Evolutionary conservation across 208 protist species (phyloP).

Genomic region (Wallacemonas sp.): DNA sequence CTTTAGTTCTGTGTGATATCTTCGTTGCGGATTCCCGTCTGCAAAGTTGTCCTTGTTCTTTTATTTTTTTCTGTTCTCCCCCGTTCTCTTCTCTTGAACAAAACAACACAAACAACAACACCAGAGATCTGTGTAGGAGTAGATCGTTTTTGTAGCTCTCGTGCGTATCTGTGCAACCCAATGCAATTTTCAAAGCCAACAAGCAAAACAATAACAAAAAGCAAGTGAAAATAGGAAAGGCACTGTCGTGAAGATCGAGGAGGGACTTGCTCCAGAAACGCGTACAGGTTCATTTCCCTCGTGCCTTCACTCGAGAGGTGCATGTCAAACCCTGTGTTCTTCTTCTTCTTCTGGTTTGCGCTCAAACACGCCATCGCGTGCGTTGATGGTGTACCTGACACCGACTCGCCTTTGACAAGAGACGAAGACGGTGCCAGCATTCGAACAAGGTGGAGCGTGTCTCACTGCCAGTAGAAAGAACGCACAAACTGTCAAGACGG

Average conservation of each 20-base stretch:
- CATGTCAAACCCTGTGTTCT: too few relatives aligned
- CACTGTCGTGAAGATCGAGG: slow-evolving; percentile 9
- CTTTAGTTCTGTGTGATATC: neutral
- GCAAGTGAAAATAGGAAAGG: neutral
- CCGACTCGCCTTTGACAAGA: too few relatives aligned
- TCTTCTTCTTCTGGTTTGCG: too few relatives aligned
- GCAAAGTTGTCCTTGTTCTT: neutral
- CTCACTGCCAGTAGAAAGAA: too few relatives aligned
- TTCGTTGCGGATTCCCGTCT: neutral
- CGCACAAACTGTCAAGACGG: too few relatives aligned
- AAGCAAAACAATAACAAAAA: slow-evolving; percentile 1
- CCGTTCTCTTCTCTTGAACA: neutral
- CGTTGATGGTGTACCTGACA: too few relatives aligned
- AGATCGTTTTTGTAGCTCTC: slow-evolving; percentile 1
- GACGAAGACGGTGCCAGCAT: too few relatives aligned
- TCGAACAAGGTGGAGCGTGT: too few relatives aligned
- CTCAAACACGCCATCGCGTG: too few relatives aligned
- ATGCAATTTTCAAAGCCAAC: neutral
- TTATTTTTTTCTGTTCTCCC: slow-evolving; percentile 17
- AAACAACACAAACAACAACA: neutral
- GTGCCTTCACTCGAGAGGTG: too few relatives aligned
- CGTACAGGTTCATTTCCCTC: too few relatives aligned
- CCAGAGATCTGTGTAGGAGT: neutral
- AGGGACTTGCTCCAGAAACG: too few relatives aligned
- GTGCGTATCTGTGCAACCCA: slow-evolving; percentile 1